A percentile compares a stretch with the other conserved stretches of the same genome.
Evolutionary conservation across 805 yeast genomes (phyloP).

Genomic region (Hanseniaspora taiwanica): DNA sequence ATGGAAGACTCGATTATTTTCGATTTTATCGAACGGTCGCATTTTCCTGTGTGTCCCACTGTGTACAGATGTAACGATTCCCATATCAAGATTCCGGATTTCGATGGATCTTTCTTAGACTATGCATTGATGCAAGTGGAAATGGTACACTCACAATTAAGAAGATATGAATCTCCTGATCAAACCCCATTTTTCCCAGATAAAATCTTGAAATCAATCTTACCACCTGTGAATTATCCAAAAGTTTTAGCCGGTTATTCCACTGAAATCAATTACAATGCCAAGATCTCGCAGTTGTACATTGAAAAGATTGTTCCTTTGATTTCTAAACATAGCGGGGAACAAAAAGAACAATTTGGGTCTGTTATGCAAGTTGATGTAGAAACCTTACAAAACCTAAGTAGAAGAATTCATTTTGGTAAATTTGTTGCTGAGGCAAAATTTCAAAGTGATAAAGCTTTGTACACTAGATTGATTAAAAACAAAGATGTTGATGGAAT

Average conservation of each 20-base stretch:
- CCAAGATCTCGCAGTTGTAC: conserved; percentile 53
- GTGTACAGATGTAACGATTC: conserved; percentile 49
- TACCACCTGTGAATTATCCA: conserved; percentile 75
- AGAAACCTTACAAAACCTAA: conserved; percentile 73
- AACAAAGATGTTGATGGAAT: conserved; percentile 59
- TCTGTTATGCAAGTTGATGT: conserved; percentile 78
- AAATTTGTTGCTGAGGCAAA: conserved; percentile 96
- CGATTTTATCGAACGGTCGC: conserved; percentile 85
- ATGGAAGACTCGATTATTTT: conserved; percentile 96
- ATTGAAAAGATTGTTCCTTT: conserved; percentile 63
- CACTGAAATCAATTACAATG: conserved; percentile 63
- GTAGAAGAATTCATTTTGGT: conserved; percentile 92
- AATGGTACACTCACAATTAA: conserved; percentile 57
- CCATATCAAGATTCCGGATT: conserved; percentile 43
- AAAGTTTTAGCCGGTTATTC: conserved; percentile 62
- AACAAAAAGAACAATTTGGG: conserved; percentile 78
- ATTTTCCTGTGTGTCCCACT: conserved; percentile 61
- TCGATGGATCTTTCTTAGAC: conserved; percentile 73
- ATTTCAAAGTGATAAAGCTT: conserved; percentile 52
- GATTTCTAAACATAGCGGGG: conserved; percentile 51
- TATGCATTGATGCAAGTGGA: conserved; percentile 75
- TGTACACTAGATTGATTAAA: conserved; percentile 50
- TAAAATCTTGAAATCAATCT: conserved; percentile 45
- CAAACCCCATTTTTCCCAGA: conserved; percentile 82
- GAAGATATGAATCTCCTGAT: conserved; percentile 91